A percentile compares a stretch with the other conserved stretches of the same genome.
Evolutionary conservation across 805 yeast genomes (phyloP).

Genomic region (Zygosaccharomyces gambellarensis): DNA sequence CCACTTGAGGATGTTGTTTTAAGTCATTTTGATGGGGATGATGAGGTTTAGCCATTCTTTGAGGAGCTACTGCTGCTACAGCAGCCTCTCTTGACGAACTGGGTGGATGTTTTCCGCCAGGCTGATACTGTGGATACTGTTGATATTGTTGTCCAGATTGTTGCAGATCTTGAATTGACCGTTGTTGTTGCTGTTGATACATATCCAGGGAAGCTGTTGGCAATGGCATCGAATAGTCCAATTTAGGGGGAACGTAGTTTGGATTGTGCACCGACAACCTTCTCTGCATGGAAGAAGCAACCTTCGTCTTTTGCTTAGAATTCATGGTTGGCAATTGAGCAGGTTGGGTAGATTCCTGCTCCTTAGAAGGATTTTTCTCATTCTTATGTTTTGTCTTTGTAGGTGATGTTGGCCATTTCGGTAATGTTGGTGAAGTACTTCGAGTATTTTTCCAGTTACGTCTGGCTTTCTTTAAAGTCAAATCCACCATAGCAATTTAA

Average conservation of each 20-base stretch:
- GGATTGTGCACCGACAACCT: conserved; percentile 41
- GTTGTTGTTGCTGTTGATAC: not conserved
- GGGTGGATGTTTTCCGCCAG: not conserved
- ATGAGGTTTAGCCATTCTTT: conserved; percentile 2
- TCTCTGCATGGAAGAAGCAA: conserved; percentile 41
- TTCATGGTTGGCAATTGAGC: conserved; percentile 34
- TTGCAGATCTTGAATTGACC: not conserved
- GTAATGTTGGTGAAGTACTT: conserved; percentile 14
- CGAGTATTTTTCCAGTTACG: conserved; percentile 26
- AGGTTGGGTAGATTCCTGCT: conserved; percentile 14
- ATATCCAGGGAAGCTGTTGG: conserved; percentile 15
- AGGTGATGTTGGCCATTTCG: conserved; percentile 16
- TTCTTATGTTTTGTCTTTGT: conserved; percentile 11
- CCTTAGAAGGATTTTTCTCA: conserved; percentile 16
- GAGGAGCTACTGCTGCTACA: conserved; percentile 4
- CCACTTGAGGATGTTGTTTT: not conserved
- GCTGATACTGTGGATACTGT: not conserved
- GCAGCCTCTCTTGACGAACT: not conserved
- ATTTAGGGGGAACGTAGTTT: conserved; percentile 27
- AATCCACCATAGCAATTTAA: conserved; percentile 29
- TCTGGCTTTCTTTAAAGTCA: conserved; percentile 33
- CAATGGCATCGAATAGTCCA: conserved; percentile 30
- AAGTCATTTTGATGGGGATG: not conserved
- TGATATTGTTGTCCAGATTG: not conserved
- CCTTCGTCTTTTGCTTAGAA: conserved; percentile 36